Evolutionary conservation across 2,329 filamentous ascomycete species (phyloP).

Genomic region (Chalara sp.): DNA sequence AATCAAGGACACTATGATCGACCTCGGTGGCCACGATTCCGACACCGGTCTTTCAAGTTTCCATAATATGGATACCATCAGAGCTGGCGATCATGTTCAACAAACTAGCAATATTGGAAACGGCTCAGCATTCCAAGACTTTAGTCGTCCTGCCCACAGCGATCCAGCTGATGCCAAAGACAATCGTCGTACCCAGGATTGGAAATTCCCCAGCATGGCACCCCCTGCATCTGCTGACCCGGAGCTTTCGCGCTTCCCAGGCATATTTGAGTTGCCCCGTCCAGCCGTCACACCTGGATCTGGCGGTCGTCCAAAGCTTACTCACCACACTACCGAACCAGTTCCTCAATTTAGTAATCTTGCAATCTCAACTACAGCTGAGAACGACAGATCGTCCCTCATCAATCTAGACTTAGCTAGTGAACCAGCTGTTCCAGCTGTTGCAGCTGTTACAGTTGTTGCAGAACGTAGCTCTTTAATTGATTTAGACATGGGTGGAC

Average conservation of each 20-base stretch:
- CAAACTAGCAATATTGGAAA: slow-evolving; percentile 17
- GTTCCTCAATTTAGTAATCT: slow-evolving; percentile 22
- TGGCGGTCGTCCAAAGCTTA: slow-evolving; percentile 36
- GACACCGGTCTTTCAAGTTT: slow-evolving; percentile 51
- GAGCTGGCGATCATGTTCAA: slow-evolving; percentile 13
- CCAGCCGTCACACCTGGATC: slow-evolving; percentile 22
- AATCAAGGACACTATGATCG: slow-evolving; percentile 57
- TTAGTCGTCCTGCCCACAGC: slow-evolving; percentile 45
- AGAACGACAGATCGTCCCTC: too few species aligned
- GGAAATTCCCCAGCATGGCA: slow-evolving; percentile 51
- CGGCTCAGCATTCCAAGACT: slow-evolving; percentile 27
- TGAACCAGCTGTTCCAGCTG: too few species aligned
- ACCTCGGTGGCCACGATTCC: slow-evolving; percentile 53
- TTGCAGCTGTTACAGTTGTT: too few species aligned
- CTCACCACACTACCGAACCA: slow-evolving; percentile 47
- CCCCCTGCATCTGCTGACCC: slow-evolving; percentile 46
- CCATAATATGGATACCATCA: slow-evolving; percentile 55
- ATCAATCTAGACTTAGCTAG: too few species aligned
- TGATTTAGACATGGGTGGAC: slow-evolving; percentile 46
- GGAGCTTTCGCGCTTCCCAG: slow-evolving; percentile 44
- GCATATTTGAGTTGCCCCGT: slow-evolving; percentile 25
- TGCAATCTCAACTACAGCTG: too few species aligned
- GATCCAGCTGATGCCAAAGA: slow-evolving; percentile 49
- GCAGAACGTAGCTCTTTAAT: slow-evolving; percentile 31
- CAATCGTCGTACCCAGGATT: slow-evolving; percentile 46